Evolutionary conservation across 306 rosid genomes (phyloP).

Genomic region (Ochetophila trinervis): DNA sequence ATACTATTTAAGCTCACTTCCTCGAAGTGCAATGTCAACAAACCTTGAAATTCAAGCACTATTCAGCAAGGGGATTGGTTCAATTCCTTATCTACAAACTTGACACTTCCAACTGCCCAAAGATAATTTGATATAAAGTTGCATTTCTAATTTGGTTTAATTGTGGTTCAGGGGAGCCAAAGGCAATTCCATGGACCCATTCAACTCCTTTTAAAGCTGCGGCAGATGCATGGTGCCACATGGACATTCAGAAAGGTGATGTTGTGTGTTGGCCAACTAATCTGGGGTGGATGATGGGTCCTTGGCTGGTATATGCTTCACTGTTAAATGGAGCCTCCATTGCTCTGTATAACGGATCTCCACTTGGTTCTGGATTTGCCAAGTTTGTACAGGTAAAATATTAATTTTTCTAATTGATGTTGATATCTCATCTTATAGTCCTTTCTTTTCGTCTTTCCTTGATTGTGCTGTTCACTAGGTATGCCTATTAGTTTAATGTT

Average conservation of each 20-base stretch:
- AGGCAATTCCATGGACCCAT: slow-evolving; percentile 96
- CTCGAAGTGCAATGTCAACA: no score
- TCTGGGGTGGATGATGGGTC: slow-evolving; percentile 99
- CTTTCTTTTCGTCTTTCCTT: neutral
- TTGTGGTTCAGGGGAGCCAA: slow-evolving; percentile 74
- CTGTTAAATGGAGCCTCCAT: slow-evolving; percentile 89
- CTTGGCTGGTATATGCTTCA: slow-evolving; percentile 94
- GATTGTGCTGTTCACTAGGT: neutral
- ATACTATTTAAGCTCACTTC: no score
- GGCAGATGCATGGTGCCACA: slow-evolving; percentile 95
- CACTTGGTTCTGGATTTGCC: slow-evolving; percentile 83
- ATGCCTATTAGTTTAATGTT: neutral
- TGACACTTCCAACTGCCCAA: no score
- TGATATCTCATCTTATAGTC: neutral
- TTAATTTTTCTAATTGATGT: neutral
- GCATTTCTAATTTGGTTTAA: slow-evolving; percentile 21
- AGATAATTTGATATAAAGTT: neutral
- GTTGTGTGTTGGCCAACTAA: slow-evolving; percentile 91
- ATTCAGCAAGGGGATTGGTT: neutral
- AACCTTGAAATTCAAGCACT: neutral
- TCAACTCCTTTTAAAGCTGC: slow-evolving; percentile 88
- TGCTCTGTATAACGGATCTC: slow-evolving; percentile 86
- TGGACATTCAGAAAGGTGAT: slow-evolving; percentile 79
- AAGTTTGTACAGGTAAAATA: slow-evolving; percentile 77
- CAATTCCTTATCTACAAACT: no score